Conservation (phyloP, 331 rosid genomes). For the Malus hybrid region DNA sequence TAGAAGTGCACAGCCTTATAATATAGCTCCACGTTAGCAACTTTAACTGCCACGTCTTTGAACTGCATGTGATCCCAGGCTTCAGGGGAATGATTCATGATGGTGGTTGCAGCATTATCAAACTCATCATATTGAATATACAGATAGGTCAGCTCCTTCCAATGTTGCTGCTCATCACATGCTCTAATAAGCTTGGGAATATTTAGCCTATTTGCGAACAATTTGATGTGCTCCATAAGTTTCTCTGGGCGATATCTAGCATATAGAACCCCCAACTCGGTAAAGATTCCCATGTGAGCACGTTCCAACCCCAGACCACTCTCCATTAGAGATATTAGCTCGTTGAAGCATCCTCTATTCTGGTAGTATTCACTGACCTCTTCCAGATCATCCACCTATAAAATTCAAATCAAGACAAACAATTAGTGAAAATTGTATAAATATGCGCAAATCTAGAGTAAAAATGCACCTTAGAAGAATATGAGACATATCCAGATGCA, state of each 20-base stretch:
- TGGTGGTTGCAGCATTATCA: conserved; percentile 98
- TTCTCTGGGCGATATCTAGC: conserved; percentile 99
- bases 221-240: conserved; percentile 98
- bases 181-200: conserved; percentile 98
- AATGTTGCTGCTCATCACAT: conserved; percentile 98
- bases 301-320: conserved; percentile 98
- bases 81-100: conserved; percentile 98
- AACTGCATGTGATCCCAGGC: conserved; percentile 99
- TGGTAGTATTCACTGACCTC: conserved; percentile 98
- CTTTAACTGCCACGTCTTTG: conserved; percentile 87
- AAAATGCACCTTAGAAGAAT: background rate
- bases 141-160: conserved; percentile 94
- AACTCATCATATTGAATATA: conserved; percentile 97
- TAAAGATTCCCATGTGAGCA: conserved; percentile 98
- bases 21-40: conserved; percentile 91
- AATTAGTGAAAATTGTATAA: conserved; percentile 1
- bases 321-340: conserved; percentile 96
- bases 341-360: conserved; percentile 97
- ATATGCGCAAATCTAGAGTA: background rate
- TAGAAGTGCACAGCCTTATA: conserved; percentile 98
- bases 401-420: conserved; percentile 8
- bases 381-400: conserved; percentile 96
- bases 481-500: conserved; percentile 2
- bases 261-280: conserved; percentile 94
- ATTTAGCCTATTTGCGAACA: conserved; percentile 87